These are phyloP conservation scores for Cinnamomum chago DNA, from an alignment of 164 flowering plant genomes.

Conservation along the genomic window DNA sequence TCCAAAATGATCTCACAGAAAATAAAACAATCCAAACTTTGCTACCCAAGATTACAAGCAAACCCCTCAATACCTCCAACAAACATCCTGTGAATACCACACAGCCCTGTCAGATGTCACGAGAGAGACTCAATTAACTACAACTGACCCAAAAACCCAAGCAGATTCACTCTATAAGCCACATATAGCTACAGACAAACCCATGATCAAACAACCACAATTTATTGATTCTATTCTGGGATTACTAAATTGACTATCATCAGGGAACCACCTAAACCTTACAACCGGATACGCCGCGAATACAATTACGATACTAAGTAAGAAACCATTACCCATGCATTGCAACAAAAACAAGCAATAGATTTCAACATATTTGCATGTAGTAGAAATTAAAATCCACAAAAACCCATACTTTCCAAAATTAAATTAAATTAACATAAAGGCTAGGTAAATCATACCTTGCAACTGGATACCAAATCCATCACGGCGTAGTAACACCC, in stretches of 20 bases:
- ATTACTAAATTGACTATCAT: not conserved
- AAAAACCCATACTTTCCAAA: not conserved
- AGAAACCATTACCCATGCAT: not conserved
- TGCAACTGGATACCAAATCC: slow-evolving; percentile 1
- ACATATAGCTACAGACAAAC: not conserved
- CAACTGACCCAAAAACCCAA: too few species aligned
- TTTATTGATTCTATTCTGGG: too few species aligned
- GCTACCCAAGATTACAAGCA: too few species aligned
- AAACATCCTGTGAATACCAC: not conserved
- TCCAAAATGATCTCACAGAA: too few species aligned
- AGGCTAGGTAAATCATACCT: not conserved
- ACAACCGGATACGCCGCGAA: not conserved
- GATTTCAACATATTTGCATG: not conserved
- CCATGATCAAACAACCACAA: not conserved
- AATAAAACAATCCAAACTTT: too few species aligned
- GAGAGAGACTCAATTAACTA: too few species aligned
- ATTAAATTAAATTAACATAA: not conserved
- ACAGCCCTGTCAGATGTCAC: not conserved
- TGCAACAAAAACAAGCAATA: not conserved
- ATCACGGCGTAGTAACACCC: not conserved
- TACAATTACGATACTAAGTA: not conserved
- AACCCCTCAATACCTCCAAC: not conserved
- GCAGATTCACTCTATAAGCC: too few species aligned
- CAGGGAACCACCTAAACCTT: too few species aligned
- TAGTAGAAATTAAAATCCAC: not conserved